These are phyloP conservation scores for Diplogelasinospora grovesii DNA, from an alignment of 495 filamentous ascomycete species.

Conservation along the genomic window DNA sequence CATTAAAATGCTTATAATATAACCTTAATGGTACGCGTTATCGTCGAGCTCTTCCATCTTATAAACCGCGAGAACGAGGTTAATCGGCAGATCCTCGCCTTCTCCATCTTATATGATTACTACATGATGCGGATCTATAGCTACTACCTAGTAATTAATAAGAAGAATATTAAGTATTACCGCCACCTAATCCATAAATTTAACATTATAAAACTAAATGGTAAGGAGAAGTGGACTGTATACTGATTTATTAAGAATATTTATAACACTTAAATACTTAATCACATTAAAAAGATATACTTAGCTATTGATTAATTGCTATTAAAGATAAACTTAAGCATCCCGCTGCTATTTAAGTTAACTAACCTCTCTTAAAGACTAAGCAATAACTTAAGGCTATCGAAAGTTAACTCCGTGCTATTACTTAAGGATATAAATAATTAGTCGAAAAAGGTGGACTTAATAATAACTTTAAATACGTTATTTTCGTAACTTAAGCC, in stretches of 20 bases:
- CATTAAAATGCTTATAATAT: conserved; percentile 23
- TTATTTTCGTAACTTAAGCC: too few relatives aligned
- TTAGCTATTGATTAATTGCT: too few relatives aligned
- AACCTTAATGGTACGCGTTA: conserved; percentile 25
- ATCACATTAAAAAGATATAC: too few relatives aligned
- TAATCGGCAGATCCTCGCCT: conserved; percentile 34
- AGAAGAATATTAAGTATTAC: background rate
- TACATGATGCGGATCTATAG: conserved; percentile 30
- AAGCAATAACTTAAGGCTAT: too few relatives aligned
- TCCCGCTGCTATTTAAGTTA: too few relatives aligned
- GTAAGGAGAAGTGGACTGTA: background rate
- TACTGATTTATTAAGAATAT: background rate
- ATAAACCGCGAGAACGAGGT: conserved; percentile 33
- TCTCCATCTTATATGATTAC: conserved; percentile 43
- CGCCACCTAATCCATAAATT: background rate
- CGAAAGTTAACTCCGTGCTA: too few relatives aligned
- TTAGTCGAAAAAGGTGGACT: too few relatives aligned
- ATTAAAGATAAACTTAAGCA: too few relatives aligned
- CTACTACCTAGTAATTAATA: conserved; percentile 16
- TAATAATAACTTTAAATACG: too few relatives aligned
- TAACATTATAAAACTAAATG: background rate
- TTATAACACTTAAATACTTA: too few relatives aligned
- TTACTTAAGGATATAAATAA: too few relatives aligned
- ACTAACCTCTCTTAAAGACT: too few relatives aligned
- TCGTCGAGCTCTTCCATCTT: conserved; percentile 28